Conservation (phyloP, 163 green algal genomes). For the Prototheca cutis region DNA sequence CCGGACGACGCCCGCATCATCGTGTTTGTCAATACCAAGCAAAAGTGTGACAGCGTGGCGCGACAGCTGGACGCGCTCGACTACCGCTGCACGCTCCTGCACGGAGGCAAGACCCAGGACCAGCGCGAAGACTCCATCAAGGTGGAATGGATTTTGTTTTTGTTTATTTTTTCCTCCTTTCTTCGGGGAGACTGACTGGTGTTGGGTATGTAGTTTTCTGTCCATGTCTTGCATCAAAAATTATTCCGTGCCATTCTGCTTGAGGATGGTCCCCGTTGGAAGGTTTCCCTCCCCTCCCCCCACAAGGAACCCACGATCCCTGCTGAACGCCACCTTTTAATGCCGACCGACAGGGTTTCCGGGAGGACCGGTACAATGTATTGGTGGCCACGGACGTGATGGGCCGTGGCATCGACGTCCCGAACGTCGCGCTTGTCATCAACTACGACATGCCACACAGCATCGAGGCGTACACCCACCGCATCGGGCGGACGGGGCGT, state of each 20-base stretch:
- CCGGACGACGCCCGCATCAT: conserved; percentile 72
- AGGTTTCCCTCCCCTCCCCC: too few species aligned
- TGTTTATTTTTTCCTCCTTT: too few species aligned
- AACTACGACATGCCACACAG: conserved; percentile 98
- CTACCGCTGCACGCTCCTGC: conserved; percentile 72
- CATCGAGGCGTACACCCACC: conserved; percentile 96
- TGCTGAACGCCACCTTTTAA: conserved; percentile 10
- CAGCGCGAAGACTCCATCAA: conserved; percentile 74
- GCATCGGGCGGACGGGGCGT: conserved; percentile 89
- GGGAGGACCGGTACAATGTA: conserved; percentile 79
- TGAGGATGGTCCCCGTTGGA: too few species aligned
- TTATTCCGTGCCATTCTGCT: too few species aligned
- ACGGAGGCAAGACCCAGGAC: conserved; percentile 88
- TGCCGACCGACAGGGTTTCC: conserved; percentile 57
- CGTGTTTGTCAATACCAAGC: conserved; percentile 96
- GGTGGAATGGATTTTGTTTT: too few species aligned
- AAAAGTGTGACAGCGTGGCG: conserved; percentile 68
- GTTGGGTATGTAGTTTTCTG: too few species aligned
- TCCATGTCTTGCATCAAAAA: too few species aligned
- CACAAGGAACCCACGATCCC: neutral
- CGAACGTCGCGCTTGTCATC: conserved; percentile 76
- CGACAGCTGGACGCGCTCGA: conserved; percentile 49
- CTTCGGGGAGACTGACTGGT: too few species aligned
- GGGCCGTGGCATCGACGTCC: conserved; percentile 82
- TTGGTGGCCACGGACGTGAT: conserved; percentile 97